Evolutionary conservation across 1,284 basidiomycete species (phyloP).

Genomic region (Exobasidium cylindrosporum): DNA sequence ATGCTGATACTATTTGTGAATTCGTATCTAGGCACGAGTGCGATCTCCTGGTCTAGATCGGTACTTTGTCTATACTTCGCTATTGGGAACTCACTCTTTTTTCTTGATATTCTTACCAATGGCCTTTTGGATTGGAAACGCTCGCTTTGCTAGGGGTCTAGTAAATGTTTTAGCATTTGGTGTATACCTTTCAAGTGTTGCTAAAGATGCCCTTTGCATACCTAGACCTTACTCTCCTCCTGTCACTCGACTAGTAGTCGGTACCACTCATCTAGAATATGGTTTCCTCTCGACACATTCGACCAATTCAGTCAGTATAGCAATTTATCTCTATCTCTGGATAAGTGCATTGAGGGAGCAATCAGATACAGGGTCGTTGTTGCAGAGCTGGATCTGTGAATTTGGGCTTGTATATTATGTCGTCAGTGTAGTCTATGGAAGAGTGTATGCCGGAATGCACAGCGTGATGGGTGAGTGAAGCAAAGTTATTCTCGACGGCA

Average conservation of each 20-base stretch:
- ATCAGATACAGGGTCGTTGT: neutral
- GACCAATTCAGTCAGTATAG: constrained; percentile 84
- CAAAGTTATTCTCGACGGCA: neutral
- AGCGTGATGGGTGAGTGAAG: constrained; percentile 37
- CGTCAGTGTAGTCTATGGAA: constrained; percentile 78
- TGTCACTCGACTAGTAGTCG: constrained; percentile 68
- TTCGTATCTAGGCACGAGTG: constrained; percentile 16
- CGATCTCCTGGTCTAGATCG: constrained; percentile 67
- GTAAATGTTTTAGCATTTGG: constrained; percentile 71
- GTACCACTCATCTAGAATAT: constrained; percentile 65
- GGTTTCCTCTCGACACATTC: constrained; percentile 96
- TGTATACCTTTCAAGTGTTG: constrained; percentile 76
- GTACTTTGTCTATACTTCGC: constrained; percentile 86
- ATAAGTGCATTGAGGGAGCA: constrained; percentile 13
- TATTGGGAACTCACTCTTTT: constrained; percentile 80
- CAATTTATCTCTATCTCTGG: constrained; percentile 56
- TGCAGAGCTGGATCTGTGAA: constrained; percentile 34
- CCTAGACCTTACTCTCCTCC: constrained; percentile 88
- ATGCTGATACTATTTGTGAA: neutral
- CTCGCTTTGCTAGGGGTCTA: constrained; percentile 66
- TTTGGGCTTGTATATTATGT: constrained; percentile 45
- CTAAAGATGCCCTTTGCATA: constrained; percentile 85
- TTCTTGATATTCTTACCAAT: constrained; percentile 86
- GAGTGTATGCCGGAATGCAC: constrained; percentile 67
- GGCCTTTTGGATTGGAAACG: constrained; percentile 81